Percentiles rank a stretch among this genome's conserved stretches.
Evolutionary conservation across 495 filamentous ascomycete species (phyloP).

Genomic region (Penicillium odoratum): DNA sequence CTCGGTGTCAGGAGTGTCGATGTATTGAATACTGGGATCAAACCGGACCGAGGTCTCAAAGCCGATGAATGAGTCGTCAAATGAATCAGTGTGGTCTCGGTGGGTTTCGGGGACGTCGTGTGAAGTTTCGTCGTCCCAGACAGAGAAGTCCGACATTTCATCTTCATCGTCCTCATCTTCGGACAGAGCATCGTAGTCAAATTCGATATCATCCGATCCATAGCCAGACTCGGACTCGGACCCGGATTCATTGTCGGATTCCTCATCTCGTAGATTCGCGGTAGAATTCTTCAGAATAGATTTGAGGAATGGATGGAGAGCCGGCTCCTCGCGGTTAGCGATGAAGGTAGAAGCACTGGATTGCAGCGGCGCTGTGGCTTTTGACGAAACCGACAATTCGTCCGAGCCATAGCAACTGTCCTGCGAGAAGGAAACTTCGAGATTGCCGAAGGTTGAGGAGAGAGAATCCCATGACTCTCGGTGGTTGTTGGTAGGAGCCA

Average conservation of each 20-base stretch:
- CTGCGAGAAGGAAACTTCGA: constrained; percentile 46
- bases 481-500: constrained; percentile 28
- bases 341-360: constrained; percentile 23
- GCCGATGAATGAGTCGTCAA: constrained; percentile 44
- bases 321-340: constrained; percentile 17
- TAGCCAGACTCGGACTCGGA: constrained; percentile 50
- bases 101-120: constrained; percentile 33
- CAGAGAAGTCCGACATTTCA: constrained; percentile 36
- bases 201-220: constrained; percentile 41
- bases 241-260: constrained; percentile 36
- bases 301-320: constrained; percentile 36
- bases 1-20: constrained; percentile 30
- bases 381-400: constrained; percentile 42
- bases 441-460: constrained; percentile 40
- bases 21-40: constrained; percentile 38
- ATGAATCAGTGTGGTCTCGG: constrained; percentile 36
- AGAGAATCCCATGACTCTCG: constrained; percentile 46
- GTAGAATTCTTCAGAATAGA: constrained; percentile 43
- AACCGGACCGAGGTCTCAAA: constrained; percentile 45
- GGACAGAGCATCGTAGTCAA: constrained; percentile 34
- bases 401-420: constrained; percentile 51
- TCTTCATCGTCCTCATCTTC: constrained; percentile 33
- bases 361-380: constrained; percentile 24
- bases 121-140: constrained; percentile 39
- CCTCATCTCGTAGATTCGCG: constrained; percentile 27